These are phyloP conservation scores for Cyclotella choctawhatcheeana DNA, from an alignment of 108 stramenopile species.

Conservation along the genomic window DNA sequence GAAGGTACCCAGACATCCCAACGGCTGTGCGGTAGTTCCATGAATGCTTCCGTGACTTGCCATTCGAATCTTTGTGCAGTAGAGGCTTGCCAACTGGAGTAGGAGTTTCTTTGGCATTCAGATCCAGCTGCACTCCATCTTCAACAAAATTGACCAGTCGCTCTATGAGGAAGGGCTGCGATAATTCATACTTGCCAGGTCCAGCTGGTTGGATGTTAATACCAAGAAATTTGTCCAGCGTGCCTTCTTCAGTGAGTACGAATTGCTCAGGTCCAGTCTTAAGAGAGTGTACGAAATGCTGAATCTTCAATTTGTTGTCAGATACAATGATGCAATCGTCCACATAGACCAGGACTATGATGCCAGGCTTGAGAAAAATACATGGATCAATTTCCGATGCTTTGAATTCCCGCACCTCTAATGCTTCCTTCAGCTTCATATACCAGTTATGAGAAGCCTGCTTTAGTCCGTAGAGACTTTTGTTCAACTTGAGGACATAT, in stretches of 20 bases:
- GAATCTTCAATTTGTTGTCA: slow-evolving; percentile 22
- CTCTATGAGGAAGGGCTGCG: slow-evolving; percentile 46
- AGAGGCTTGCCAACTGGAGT: slow-evolving; percentile 19
- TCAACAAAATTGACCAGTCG: slow-evolving; percentile 7
- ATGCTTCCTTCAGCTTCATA: background rate
- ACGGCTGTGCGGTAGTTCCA: slow-evolving; percentile 45
- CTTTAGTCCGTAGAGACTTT: slow-evolving; percentile 8
- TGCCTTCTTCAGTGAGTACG: slow-evolving; percentile 14
- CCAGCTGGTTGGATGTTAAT: slow-evolving; percentile 36
- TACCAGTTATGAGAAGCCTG: slow-evolving; percentile 35
- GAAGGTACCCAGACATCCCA: slow-evolving; percentile 60
- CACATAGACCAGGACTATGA: slow-evolving; percentile 30
- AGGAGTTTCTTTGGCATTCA: slow-evolving; percentile 1
- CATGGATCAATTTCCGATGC: slow-evolving; percentile 23
- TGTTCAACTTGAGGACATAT: background rate
- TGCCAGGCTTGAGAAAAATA: slow-evolving; percentile 5
- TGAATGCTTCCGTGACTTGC: background rate
- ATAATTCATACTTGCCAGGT: slow-evolving; percentile 42
- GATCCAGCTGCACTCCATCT: background rate
- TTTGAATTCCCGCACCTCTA: slow-evolving; percentile 17
- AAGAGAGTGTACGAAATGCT: slow-evolving; percentile 35
- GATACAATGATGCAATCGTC: slow-evolving; percentile 32
- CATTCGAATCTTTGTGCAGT: slow-evolving; percentile 9
- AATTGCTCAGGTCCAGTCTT: slow-evolving; percentile 15
- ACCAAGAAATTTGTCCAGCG: slow-evolving; percentile 51